Percentiles rank a stretch among this genome's conserved stretches.
These are phyloP conservation scores for Skeletonema menzelii DNA, from an alignment of 108 stramenopile species.

Conservation along the genomic window DNA sequence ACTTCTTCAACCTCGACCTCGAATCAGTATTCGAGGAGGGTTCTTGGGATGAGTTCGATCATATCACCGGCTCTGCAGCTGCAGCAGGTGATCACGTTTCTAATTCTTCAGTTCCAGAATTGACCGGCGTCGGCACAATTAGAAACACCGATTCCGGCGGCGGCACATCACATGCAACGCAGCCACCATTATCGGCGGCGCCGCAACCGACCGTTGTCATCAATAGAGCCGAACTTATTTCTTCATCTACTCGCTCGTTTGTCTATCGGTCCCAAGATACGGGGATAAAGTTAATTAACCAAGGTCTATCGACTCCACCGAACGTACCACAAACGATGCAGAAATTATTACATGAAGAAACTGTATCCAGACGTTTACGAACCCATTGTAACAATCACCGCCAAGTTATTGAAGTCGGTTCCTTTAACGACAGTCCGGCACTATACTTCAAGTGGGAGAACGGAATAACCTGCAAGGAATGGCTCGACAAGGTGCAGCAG, in stretches of 20 bases:
- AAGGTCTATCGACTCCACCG: neutral
- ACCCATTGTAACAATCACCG: neutral
- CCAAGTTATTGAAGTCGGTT: neutral
- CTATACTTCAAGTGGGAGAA: constrained; percentile 27
- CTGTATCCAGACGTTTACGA: constrained; percentile 1
- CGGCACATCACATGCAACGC: neutral
- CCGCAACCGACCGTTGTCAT: neutral
- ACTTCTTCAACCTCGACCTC: neutral
- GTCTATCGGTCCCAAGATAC: constrained; percentile 8
- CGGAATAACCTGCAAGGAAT: constrained; percentile 21
- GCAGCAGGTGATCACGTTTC: neutral
- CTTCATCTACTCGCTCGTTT: neutral
- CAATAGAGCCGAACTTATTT: neutral
- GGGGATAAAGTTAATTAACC: constrained; percentile 2
- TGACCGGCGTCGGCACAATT: neutral
- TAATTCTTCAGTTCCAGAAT: neutral
- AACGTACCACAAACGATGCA: neutral
- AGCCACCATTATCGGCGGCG: neutral
- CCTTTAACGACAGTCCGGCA: constrained; percentile 5
- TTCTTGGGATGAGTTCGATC: neutral
- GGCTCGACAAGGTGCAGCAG: constrained; percentile 6
- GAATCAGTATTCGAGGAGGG: neutral
- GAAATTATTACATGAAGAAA: constrained; percentile 5
- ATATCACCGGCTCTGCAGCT: neutral
- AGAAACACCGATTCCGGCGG: neutral